A percentile compares a stretch with the other conserved stretches of the same genome.
These are phyloP conservation scores for Dentipellis sp. DNA, from an alignment of 768 basidiomycete genomes.

Conservation along the genomic window DNA sequence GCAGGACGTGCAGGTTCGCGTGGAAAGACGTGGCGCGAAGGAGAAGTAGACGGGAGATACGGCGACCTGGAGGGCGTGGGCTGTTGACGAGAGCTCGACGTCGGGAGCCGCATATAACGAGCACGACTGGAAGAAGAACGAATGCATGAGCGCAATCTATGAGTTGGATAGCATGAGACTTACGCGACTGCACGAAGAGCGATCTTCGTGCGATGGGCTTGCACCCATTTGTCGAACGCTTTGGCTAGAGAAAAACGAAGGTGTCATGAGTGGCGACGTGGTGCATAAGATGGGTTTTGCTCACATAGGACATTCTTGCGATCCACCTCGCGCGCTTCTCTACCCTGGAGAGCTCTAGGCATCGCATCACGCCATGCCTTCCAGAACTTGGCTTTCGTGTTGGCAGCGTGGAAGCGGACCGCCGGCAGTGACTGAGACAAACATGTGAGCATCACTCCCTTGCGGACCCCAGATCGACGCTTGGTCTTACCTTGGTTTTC, in stretches of 20 bases:
- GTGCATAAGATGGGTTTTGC: constrained; percentile 16
- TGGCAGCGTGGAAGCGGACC: constrained; percentile 60
- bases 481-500: constrained; percentile 48
- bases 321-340: constrained; percentile 56
- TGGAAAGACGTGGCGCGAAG: constrained; percentile 20
- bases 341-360: constrained; percentile 59
- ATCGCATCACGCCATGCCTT: constrained; percentile 57
- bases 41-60: constrained; percentile 17
- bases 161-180: constrained; percentile 24
- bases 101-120: constrained; percentile 68
- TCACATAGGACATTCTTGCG: constrained; percentile 47
- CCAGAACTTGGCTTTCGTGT: constrained; percentile 55
- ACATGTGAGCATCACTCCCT: constrained; percentile 1
- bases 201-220: constrained; percentile 57
- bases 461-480: no score
- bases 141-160: constrained; percentile 8
- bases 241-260: constrained; percentile 28
- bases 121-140: constrained; percentile 47
- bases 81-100: constrained; percentile 21
- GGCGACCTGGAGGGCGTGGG: constrained; percentile 26
- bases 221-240: constrained; percentile 57
- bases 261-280: constrained; percentile 9
- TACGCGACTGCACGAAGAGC: constrained; percentile 79
- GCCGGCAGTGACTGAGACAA: constrained; percentile 61
- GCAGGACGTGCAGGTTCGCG: constrained; percentile 18